Evolutionary conservation across 768 basidiomycete genomes (phyloP).

Genomic region (Suillus plorans): DNA sequence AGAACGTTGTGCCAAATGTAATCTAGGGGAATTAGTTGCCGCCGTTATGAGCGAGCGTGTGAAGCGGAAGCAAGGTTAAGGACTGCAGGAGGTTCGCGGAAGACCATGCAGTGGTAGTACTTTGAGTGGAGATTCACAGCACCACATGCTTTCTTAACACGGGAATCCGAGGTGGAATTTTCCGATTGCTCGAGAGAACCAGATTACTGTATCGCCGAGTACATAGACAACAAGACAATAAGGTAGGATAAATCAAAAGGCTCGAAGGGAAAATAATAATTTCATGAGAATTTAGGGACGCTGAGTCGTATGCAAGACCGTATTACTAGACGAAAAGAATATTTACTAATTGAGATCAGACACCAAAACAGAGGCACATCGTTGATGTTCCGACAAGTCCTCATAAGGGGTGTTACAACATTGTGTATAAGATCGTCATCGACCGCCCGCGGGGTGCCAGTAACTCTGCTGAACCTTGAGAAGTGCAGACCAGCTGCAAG

Average conservation of each 20-base stretch:
- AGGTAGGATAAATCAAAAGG: too few relatives aligned
- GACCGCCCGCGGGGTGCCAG: constrained; percentile 25
- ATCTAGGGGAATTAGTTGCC: constrained; percentile 36
- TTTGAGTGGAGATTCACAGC: too few relatives aligned
- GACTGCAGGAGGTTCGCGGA: neutral
- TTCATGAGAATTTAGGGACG: neutral
- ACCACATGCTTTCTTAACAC: neutral
- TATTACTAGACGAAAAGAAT: neutral
- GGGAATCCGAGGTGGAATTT: neutral
- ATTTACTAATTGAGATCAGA: neutral
- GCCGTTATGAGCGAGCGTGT: constrained; percentile 33
- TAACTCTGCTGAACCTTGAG: constrained; percentile 20
- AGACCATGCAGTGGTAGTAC: neutral
- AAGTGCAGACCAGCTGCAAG: constrained; percentile 24
- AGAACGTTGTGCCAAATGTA: constrained; percentile 37
- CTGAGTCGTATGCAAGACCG: neutral
- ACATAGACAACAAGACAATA: neutral
- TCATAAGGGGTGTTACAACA: too few relatives aligned
- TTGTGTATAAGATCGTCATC: constrained; percentile 8
- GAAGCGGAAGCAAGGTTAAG: neutral
- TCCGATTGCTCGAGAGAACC: neutral
- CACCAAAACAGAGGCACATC: constrained; percentile 9
- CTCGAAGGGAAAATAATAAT: too few relatives aligned
- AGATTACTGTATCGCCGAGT: neutral
- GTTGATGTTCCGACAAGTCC: too few relatives aligned